Evolutionary conservation across 108 stramenopile genomes (phyloP).

Genomic region (Fistulifera solaris): DNA sequence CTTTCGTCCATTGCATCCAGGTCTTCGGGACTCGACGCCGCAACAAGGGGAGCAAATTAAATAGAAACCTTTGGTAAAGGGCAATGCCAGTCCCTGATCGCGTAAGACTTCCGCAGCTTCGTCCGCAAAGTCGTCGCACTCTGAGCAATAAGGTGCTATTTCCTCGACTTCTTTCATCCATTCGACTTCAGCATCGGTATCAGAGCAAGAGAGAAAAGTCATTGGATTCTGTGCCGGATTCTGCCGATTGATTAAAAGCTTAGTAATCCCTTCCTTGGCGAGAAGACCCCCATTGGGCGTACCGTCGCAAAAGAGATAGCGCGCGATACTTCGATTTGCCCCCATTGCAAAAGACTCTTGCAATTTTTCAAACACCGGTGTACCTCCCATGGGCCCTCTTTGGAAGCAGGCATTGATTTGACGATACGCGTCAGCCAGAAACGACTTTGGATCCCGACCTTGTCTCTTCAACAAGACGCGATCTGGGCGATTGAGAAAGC

Average conservation of each 20-base stretch:
- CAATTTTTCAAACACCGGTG: constrained; percentile 15
- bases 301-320: constrained; percentile 27
- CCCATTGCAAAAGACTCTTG: constrained; percentile 8
- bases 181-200: constrained; percentile 22
- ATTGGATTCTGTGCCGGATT: constrained; percentile 23
- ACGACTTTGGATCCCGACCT: constrained; percentile 12
- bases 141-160: constrained; percentile 25
- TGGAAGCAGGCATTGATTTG: constrained; percentile 11
- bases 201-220: constrained; percentile 35
- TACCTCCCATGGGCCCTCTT: constrained; percentile 10
- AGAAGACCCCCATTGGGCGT: constrained; percentile 17
- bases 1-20: constrained; percentile 47
- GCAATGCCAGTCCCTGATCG: constrained; percentile 38
- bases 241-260: constrained; percentile 15
- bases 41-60: constrained; percentile 24
- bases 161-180: constrained; percentile 33
- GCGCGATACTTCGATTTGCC: constrained; percentile 6
- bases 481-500: constrained; percentile 21
- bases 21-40: constrained; percentile 39
- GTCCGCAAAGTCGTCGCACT: constrained; percentile 33
- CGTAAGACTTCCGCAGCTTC: constrained; percentile 30
- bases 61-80: constrained; percentile 36
- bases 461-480: constrained; percentile 5
- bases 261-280: constrained; percentile 14
- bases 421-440: constrained; percentile 11